Conservation (phyloP, 495 filamentous ascomycete species). For the Aspergillus homomorphus region DNA sequence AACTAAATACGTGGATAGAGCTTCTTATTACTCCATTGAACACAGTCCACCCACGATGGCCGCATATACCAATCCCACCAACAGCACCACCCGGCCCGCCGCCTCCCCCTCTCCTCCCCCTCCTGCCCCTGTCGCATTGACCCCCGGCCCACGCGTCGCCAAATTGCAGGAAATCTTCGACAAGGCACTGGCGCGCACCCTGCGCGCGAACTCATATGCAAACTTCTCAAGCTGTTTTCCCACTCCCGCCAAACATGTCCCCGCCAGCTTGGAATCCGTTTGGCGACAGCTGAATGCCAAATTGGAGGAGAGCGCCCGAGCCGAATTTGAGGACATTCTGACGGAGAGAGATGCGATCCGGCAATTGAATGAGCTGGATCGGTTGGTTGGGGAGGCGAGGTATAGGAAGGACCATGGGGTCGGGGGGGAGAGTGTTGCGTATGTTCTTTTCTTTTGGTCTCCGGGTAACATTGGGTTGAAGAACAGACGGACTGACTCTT, state of each 20-base stretch:
- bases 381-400: slow-evolving; percentile 66
- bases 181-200: slow-evolving; percentile 64
- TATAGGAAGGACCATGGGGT: slow-evolving; percentile 48
- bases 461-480: slow-evolving; percentile 1
- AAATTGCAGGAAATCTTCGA: slow-evolving; percentile 68
- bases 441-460: slow-evolving; percentile 21
- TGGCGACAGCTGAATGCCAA: slow-evolving; percentile 69
- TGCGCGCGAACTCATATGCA: slow-evolving; percentile 67
- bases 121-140: slow-evolving; percentile 52
- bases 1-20: not conserved
- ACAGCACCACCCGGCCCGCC: slow-evolving; percentile 11
- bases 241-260: slow-evolving; percentile 67
- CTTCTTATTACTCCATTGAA: not conserved
- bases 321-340: slow-evolving; percentile 78
- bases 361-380: slow-evolving; percentile 80
- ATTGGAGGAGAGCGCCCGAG: slow-evolving; percentile 56
- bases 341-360: slow-evolving; percentile 64
- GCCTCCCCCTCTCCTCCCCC: slow-evolving; percentile 53
- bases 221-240: slow-evolving; percentile 91
- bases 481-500: not conserved
- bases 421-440: slow-evolving; percentile 34
- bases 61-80: slow-evolving; percentile 9
- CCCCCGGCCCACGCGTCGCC: slow-evolving; percentile 72
- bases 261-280: slow-evolving; percentile 61
- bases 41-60: slow-evolving; percentile 2